Conservation (phyloP, 495 filamentous ascomycete genomes). For the Lophiotrema nucula region DNA sequence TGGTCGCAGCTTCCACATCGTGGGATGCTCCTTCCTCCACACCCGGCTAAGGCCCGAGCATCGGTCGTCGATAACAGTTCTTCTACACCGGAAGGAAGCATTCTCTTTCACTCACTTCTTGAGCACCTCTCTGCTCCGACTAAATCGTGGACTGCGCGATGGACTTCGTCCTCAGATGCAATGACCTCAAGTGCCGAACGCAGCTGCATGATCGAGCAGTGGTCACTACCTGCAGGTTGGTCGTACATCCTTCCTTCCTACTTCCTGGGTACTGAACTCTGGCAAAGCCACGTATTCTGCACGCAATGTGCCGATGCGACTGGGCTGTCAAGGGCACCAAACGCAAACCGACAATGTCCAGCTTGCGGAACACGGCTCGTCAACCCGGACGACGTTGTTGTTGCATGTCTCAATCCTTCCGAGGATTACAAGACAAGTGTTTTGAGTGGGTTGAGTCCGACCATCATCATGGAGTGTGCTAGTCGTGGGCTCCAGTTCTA, state of each 20-base stretch:
- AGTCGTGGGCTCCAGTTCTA: conserved; percentile 82
- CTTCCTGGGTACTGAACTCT: conserved; percentile 19
- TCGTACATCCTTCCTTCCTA: not conserved
- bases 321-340: conserved; percentile 60
- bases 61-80: no score
- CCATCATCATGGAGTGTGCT: conserved; percentile 86
- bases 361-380: conserved; percentile 71
- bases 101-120: no score
- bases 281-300: conserved; percentile 80
- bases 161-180: conserved; percentile 77
- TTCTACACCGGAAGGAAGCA: no score
- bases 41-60: no score
- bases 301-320: conserved; percentile 66
- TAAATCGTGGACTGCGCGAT: no score
- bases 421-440: conserved; percentile 95
- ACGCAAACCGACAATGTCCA: conserved; percentile 66
- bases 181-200: conserved; percentile 74
- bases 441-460: conserved; percentile 79
- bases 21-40: no score
- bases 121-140: no score
- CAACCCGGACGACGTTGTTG: conserved; percentile 75
- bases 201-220: conserved; percentile 73
- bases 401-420: conserved; percentile 73
- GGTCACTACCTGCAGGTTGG: conserved; percentile 87
- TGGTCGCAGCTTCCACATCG: no score